phyloP scores from a whole-genome alignment of 768 basidiomycete genomes.

The Crepidotus variabilis region DNA sequence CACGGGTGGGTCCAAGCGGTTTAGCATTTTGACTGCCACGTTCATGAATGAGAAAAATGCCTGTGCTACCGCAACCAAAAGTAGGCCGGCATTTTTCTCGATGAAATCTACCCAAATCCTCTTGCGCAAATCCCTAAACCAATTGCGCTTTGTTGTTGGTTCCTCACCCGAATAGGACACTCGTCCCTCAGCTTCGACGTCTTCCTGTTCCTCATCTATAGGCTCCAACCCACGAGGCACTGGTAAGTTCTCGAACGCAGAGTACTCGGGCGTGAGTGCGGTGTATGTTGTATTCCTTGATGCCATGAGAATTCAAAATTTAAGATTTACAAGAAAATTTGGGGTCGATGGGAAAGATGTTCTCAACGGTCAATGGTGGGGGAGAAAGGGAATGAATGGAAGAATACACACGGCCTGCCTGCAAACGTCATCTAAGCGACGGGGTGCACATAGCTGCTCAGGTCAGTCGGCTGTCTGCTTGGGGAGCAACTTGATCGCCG shows the following conservation, averaged over 20 bases:
- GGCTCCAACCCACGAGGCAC: background rate
- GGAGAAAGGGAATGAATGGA: too few species aligned
- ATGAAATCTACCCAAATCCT: background rate
- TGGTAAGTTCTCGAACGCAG: background rate
- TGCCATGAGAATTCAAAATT: background rate
- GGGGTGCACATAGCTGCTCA: too few species aligned
- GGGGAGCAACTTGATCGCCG: too few species aligned
- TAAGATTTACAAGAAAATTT: too few species aligned
- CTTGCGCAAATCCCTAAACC: background rate
- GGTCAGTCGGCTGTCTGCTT: too few species aligned
- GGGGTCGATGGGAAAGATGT: too few species aligned
- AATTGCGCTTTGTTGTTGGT: background rate
- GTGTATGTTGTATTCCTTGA: background rate
- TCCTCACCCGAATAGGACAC: background rate
- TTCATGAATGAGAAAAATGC: slow-evolving; percentile 61
- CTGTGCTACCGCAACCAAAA: slow-evolving; percentile 55
- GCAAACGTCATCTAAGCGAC: too few species aligned
- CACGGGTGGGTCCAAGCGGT: slow-evolving; percentile 53
- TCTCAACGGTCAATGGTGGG: too few species aligned
- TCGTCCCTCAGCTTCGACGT: background rate
- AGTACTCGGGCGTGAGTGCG: slow-evolving; percentile 1
- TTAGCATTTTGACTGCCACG: slow-evolving; percentile 59
- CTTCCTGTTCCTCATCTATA: background rate
- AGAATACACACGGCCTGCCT: too few species aligned
- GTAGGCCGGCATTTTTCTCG: slow-evolving; percentile 48